Evolutionary conservation across 495 filamentous ascomycete genomes (phyloP).

Genomic region (Glarea lozoyensis): DNA sequence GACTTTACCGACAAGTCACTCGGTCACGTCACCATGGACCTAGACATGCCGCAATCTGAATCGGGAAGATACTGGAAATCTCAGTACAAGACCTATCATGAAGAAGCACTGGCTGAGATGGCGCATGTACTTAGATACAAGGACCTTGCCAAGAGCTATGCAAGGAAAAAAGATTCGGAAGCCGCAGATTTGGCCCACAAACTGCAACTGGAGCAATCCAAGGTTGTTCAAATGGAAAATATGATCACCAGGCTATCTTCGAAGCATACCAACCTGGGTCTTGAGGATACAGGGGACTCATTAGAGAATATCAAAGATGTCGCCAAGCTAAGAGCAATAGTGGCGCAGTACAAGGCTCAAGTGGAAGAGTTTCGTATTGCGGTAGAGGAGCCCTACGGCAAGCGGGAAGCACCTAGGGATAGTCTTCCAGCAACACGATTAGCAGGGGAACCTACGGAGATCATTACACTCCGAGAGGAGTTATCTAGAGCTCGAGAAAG

Average conservation of each 20-base stretch:
- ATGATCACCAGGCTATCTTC: conserved; percentile 52
- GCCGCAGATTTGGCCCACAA: conserved; percentile 62
- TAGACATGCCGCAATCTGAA: conserved; percentile 70
- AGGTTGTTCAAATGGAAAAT: conserved; percentile 35
- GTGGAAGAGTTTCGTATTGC: conserved; percentile 52
- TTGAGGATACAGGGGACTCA: conserved; percentile 34
- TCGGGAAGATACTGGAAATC: conserved; percentile 93
- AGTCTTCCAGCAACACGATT: not conserved
- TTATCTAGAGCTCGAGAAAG: conserved; percentile 33
- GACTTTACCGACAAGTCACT: conserved; percentile 19
- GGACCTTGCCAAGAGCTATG: conserved; percentile 78
- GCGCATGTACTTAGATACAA: conserved; percentile 72
- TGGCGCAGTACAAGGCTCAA: conserved; percentile 57
- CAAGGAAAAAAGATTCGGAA: conserved; percentile 80
- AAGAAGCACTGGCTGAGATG: conserved; percentile 69
- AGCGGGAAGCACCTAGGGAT: conserved; percentile 15
- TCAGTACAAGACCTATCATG: conserved; percentile 75
- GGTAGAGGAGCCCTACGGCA: conserved; percentile 42
- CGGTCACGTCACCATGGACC: conserved; percentile 63
- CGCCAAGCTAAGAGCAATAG: conserved; percentile 57
- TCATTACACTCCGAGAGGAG: conserved; percentile 32
- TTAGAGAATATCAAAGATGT: conserved; percentile 44
- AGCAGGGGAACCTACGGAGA: conserved; percentile 21
- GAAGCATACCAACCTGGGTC: conserved; percentile 32
- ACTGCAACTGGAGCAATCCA: conserved; percentile 34